These are phyloP conservation scores for Bruguiera gymnorhiza DNA, from an alignment of 345 rosid genomes.

Conservation along the genomic window DNA sequence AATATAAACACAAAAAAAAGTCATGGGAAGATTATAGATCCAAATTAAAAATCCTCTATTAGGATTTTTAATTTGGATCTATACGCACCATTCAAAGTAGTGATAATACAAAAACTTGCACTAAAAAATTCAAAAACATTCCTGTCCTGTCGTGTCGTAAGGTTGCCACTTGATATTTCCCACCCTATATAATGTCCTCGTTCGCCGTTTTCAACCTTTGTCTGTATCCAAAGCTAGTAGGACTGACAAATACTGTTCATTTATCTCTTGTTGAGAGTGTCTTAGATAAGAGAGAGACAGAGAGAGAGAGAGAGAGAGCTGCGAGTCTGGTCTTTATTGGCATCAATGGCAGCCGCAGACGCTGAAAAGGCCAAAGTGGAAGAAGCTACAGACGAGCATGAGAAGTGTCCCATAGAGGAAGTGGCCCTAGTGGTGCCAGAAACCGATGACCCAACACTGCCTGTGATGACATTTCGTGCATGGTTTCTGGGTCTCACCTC, in stretches of 20 bases:
- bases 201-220: not conserved
- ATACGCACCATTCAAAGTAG: no score
- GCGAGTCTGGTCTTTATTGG: not conserved
- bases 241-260: not conserved
- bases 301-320: not conserved
- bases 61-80: rapidly evolving
- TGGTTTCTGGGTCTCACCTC: constrained; percentile 81
- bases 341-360: constrained; percentile 27
- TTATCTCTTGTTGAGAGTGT: not conserved
- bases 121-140: no score
- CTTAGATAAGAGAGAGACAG: not conserved
- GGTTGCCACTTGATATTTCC: not conserved
- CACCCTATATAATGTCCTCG: not conserved
- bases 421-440: constrained; percentile 94
- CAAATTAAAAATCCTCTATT: no score
- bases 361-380: constrained; percentile 16
- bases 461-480: constrained; percentile 93
- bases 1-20: no score
- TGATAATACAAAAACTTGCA: no score
- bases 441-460: constrained; percentile 83
- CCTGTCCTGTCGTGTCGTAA: no score
- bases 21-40: no score
- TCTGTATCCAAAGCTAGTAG: not conserved
- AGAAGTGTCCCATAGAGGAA: constrained; percentile 73
- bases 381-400: constrained; percentile 37